Evolutionary conservation across 805 yeast genomes (phyloP).

Genomic region (Lipomyces starkeyi): DNA sequence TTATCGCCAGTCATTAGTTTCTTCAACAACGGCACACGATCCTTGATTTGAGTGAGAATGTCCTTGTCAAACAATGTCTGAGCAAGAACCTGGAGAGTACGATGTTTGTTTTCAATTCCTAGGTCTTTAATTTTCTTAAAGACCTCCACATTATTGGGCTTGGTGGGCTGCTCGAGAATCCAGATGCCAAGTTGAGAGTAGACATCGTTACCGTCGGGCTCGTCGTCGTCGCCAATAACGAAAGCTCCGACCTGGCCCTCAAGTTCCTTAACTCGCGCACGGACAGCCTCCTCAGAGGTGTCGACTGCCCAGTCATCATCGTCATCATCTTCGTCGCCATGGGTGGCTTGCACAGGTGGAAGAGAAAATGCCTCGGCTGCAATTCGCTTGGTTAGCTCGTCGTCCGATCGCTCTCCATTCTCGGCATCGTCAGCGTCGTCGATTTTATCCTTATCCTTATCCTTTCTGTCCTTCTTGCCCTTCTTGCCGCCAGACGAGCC

Average conservation of each 20-base stretch:
- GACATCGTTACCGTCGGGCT: conserved; percentile 47
- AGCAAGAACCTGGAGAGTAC: conserved; percentile 88
- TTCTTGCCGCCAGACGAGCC: conserved; percentile 65
- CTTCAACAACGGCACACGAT: conserved; percentile 80
- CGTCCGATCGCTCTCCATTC: conserved; percentile 56
- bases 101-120: conserved; percentile 71
- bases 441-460: conserved; percentile 68
- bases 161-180: conserved; percentile 68
- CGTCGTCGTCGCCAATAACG: conserved; percentile 47
- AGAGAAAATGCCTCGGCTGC: conserved; percentile 82
- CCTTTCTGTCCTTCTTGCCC: conserved; percentile 25
- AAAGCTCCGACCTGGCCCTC: conserved; percentile 54
- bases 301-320: conserved; percentile 98
- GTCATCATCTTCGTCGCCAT: conserved; percentile 63
- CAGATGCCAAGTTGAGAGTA: conserved; percentile 89
- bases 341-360: conserved; percentile 45
- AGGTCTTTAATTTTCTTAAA: conserved; percentile 86
- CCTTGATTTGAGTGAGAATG: conserved; percentile 70
- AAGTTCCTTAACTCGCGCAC: conserved; percentile 85
- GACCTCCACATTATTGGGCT: conserved; percentile 87
- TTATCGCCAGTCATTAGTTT: conserved; percentile 68
- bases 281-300: conserved; percentile 94
- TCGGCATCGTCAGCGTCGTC: conserved; percentile 54
- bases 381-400: conserved; percentile 75
- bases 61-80: conserved; percentile 77